Evolutionary conservation across 2,329 filamentous ascomycete genomes (phyloP).

Genomic region (Pestalotiopsis sp.): DNA sequence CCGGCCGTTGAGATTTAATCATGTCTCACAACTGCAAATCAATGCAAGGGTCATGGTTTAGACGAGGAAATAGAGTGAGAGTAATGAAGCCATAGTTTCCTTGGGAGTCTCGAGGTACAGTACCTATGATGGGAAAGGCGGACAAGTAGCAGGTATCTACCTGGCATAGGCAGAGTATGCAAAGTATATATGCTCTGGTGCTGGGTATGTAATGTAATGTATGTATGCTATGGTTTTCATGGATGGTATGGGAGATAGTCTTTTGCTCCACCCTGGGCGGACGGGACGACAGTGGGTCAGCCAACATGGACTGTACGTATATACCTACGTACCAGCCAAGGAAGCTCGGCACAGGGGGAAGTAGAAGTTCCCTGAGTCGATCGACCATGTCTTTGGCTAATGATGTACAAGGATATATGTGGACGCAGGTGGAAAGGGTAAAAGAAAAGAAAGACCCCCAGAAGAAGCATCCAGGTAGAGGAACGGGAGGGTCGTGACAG

Average conservation of each 20-base stretch:
- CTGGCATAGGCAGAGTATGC: not conserved
- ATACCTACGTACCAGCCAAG: not conserved
- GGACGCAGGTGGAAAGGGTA: conserved; percentile 7
- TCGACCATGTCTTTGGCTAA: conserved; percentile 1
- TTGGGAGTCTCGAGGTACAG: not conserved
- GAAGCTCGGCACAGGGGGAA: conserved; percentile 1
- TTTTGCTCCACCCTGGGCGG: conserved; percentile 3
- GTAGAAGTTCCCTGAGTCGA: conserved; percentile 10
- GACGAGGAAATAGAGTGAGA: not conserved
- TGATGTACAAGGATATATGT: conserved; percentile 12
- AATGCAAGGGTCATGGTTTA: conserved; percentile 12
- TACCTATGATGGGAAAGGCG: not conserved
- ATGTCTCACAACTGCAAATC: conserved; percentile 12
- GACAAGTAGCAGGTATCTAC: not conserved
- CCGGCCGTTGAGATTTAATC: conserved; percentile 13
- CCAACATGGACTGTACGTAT: not conserved
- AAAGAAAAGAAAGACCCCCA: conserved; percentile 15
- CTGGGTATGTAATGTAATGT: not conserved
- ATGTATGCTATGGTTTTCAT: not conserved
- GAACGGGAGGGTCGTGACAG: conserved; percentile 23
- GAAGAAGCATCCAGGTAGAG: conserved; percentile 26
- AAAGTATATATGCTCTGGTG: not conserved
- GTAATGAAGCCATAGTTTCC: not conserved
- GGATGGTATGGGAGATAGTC: not conserved
- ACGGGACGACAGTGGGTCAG: conserved; percentile 5